Conservation (phyloP, 192 early-diverging fungal genomes). For the Coemansia sp. region DNA sequence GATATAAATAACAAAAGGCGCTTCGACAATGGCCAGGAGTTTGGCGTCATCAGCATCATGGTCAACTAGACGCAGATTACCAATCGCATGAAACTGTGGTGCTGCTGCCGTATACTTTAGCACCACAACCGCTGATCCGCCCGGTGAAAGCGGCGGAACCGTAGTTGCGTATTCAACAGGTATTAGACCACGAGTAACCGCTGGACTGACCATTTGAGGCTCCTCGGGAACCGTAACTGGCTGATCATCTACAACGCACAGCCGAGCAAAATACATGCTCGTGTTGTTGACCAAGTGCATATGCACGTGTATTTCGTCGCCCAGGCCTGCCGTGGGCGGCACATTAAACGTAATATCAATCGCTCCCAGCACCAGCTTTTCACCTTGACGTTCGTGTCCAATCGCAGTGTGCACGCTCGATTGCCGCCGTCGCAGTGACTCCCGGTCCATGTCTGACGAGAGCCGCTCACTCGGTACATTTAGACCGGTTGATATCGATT, state of each 20-base stretch:
- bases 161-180: constrained; percentile 16
- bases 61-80: constrained; percentile 26
- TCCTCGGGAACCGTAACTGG: neutral
- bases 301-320: constrained; percentile 27
- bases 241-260: constrained; percentile 27
- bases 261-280: constrained; percentile 18
- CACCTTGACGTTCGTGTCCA: neutral
- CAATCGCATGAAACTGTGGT: constrained; percentile 41
- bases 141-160: constrained; percentile 37
- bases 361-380: constrained; percentile 1
- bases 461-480: neutral
- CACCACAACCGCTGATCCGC: constrained; percentile 27
- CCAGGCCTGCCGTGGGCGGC: constrained; percentile 28
- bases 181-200: constrained; percentile 11
- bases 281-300: constrained; percentile 42
- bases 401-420: constrained; percentile 4
- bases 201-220: neutral
- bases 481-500: neutral
- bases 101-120: constrained; percentile 42
- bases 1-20: constrained; percentile 48
- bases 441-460: constrained; percentile 8
- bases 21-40: constrained; percentile 25
- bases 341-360: constrained; percentile 40
- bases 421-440: constrained; percentile 8
- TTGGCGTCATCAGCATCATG: constrained; percentile 27